These are phyloP conservation scores for Solanum sitiens DNA, from an alignment of 257 asterid genomes.

Conservation along the genomic window DNA sequence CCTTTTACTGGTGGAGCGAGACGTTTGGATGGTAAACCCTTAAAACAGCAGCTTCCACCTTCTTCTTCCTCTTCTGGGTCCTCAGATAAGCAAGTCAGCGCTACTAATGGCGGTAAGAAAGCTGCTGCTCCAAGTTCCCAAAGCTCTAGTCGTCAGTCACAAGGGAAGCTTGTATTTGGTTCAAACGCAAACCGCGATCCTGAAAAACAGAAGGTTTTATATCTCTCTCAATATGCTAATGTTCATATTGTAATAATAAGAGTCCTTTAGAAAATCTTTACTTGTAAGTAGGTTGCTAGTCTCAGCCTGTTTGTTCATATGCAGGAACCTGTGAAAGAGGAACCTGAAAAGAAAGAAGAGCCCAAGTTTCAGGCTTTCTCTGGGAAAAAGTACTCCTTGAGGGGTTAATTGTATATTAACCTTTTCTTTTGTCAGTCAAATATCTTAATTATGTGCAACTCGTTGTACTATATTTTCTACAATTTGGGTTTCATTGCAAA, in stretches of 20 bases:
- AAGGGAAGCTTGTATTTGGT: slow-evolving; percentile 93
- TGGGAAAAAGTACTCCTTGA: slow-evolving; percentile 67
- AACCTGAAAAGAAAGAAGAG: slow-evolving; percentile 70
- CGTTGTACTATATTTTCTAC: neutral
- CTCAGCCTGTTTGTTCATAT: neutral
- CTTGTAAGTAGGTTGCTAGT: neutral
- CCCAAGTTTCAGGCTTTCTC: slow-evolving; percentile 60
- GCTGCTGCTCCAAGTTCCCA: slow-evolving; percentile 56
- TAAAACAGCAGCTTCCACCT: slow-evolving; percentile 44
- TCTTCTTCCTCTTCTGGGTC: slow-evolving; percentile 37
- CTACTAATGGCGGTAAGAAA: slow-evolving; percentile 21
- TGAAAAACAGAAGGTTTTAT: slow-evolving; percentile 47
- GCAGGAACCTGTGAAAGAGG: slow-evolving; percentile 50
- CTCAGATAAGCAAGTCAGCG: slow-evolving; percentile 34
- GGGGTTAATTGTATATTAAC: slow-evolving; percentile 29
- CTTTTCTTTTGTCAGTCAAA: neutral
- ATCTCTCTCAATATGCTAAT: neutral
- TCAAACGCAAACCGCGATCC: slow-evolving; percentile 45
- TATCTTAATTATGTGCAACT: neutral
- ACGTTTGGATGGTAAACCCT: slow-evolving; percentile 86
- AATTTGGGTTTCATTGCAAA: neutral
- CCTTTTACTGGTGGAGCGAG: slow-evolving; percentile 81
- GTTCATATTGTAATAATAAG: no score
- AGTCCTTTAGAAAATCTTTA: no score
- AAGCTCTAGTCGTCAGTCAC: slow-evolving; percentile 56